Percentiles rank a stretch among this genome's conserved stretches.
Conservation (phyloP, 306 rosid species). For the Prunus armeniaca region DNA sequence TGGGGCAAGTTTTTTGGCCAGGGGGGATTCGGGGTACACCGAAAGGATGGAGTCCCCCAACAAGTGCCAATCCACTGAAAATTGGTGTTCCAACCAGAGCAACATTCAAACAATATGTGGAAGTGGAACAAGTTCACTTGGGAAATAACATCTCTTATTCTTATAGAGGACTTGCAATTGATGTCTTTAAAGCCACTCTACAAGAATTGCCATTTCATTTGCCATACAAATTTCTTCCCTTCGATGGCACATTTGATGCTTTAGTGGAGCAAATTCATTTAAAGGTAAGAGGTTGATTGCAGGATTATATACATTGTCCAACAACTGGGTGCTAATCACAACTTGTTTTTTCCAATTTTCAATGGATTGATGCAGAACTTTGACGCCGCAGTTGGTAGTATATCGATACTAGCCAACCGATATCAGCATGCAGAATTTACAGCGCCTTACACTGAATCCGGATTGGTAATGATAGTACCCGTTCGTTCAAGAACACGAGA, state of each 20-base stretch:
- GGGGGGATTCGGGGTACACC: background rate
- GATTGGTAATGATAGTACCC: slow-evolving; percentile 45
- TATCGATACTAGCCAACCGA: background rate
- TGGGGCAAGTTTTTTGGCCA: slow-evolving; percentile 23
- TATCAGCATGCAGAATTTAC: slow-evolving; percentile 12
- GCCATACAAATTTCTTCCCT: background rate
- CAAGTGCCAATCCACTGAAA: background rate
- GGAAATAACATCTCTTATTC: background rate
- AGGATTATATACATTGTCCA: background rate
- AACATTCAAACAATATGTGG: slow-evolving; percentile 3
- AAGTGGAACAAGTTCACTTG: background rate
- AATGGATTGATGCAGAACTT: slow-evolving; percentile 20
- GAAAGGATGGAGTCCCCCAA: slow-evolving; percentile 12
- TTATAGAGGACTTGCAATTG: slow-evolving; percentile 13
- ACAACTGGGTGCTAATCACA: background rate
- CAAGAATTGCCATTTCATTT: background rate
- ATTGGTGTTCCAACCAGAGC: background rate
- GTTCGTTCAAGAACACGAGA: slow-evolving; percentile 1
- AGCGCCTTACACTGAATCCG: slow-evolving; percentile 33
- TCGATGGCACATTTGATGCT: background rate
- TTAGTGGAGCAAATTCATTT: slow-evolving; percentile 6
- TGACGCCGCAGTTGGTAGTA: slow-evolving; percentile 39
- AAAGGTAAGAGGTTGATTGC: background rate
- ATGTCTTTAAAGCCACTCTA: background rate
- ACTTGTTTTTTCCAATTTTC: background rate